Evolutionary conservation across 2,329 filamentous ascomycete genomes (phyloP), one percentile per base, ranked within the genome.

Genomic region (Monilinia fructigena): DNA sequence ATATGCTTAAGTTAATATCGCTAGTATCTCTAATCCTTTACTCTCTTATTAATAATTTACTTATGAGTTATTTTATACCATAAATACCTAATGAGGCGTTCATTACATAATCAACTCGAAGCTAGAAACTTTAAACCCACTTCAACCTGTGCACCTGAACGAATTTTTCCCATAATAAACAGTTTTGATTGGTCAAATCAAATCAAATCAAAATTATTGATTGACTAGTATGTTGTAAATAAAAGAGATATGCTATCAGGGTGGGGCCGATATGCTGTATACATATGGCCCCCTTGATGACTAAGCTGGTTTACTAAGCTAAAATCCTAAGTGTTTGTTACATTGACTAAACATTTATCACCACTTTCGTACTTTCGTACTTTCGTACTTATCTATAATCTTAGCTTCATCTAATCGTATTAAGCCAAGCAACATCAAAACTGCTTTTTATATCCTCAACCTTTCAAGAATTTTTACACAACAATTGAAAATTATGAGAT

Each of bases 331-430:
- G 23, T 23, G 23, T 23, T 23, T 23, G 23, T 23, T 23, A 23
- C 23, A 47, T 59, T 59, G 20, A 28, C 28, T 28, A 28, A 55
- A 35, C 31, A 35, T 35, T 55, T 28, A 55, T 7, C 18, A 47
- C 16, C 18, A 23, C 53, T 40, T 55, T 55, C 31, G 40, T 26
- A 20, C 5, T 18, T 20, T 47, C 18, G 11, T 38, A 47, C 40
- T 42, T 42, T 45, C 31, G 16, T 35, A 59, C 55, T 59, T 47
- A 59, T 59, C 55, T 59, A 47, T 47, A 31, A 59, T 59, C 56
- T 59, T 35, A 59, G 56, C 42, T 59, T 35, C 5, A 35, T 35
- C 31, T 35, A 35, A 8, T 7, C 5, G 35, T 48, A 18, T 42
- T 48, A 23, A 35, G 47, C 12, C 20, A 48, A 59, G 56, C 20